phyloP scores from a whole-genome alignment of 177 flowering plant species.

The Vitis hybrid region DNA sequence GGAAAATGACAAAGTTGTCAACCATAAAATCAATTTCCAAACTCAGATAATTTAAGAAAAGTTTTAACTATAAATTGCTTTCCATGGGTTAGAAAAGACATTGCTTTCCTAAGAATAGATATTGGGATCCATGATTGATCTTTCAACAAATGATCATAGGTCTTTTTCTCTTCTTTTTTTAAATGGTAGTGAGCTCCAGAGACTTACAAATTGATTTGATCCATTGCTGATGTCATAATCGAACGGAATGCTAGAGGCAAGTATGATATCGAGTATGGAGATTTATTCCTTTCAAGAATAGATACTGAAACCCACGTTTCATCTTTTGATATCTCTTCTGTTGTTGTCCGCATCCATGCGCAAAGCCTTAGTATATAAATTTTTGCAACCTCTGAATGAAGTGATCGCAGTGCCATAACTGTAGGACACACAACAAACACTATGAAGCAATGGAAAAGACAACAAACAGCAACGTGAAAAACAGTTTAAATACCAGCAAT shows the following conservation, averaged over 20 bases:
- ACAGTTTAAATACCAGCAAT: constrained; percentile 59
- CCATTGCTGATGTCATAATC: constrained; percentile 79
- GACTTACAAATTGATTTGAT: constrained; percentile 82
- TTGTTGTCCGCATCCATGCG: constrained; percentile 87
- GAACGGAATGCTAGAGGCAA: constrained; percentile 88
- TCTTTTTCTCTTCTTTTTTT: too few species aligned
- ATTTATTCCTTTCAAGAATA: constrained; percentile 86
- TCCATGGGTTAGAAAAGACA: too few species aligned
- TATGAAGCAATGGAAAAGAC: constrained; percentile 14
- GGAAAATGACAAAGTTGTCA: too few species aligned
- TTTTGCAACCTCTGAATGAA: constrained; percentile 76
- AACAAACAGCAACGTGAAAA: constrained; percentile 5
- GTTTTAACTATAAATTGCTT: too few species aligned
- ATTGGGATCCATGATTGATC: too few species aligned
- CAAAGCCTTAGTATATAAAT: constrained; percentile 86
- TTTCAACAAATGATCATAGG: too few species aligned
- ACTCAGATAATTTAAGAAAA: too few species aligned
- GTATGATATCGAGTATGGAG: constrained; percentile 85
- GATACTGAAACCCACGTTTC: constrained; percentile 96
- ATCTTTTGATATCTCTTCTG: constrained; percentile 75
- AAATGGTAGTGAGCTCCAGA: neutral
- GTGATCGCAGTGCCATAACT: constrained; percentile 66
- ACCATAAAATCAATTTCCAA: too few species aligned
- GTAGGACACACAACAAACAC: constrained; percentile 21
- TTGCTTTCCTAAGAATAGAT: too few species aligned